Evolutionary conservation across 257 asterid genomes (phyloP).

Genomic region (Plantago ovata): DNA sequence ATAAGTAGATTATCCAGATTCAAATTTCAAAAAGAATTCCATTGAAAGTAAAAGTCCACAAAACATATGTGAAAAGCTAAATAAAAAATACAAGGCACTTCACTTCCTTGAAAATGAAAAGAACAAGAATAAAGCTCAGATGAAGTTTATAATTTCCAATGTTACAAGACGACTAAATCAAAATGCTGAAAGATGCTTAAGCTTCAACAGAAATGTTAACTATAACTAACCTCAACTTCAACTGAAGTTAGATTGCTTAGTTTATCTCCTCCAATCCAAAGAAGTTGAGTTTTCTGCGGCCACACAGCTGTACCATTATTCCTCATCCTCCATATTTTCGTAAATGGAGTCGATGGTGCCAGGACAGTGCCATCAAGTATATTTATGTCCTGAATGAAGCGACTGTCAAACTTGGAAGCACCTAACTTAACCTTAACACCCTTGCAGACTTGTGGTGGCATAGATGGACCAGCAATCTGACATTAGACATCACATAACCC

Average conservation of each 20-base stretch:
- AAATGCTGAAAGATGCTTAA: too few relatives aligned
- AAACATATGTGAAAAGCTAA: neutral
- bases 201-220: too few relatives aligned
- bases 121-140: neutral
- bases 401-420: constrained; percentile 58
- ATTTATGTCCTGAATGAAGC: constrained; percentile 75
- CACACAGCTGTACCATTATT: constrained; percentile 72
- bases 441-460: constrained; percentile 35
- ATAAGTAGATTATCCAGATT: neutral
- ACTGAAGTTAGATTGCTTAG: constrained; percentile 43
- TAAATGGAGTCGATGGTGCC: constrained; percentile 71
- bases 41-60: neutral
- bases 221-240: constrained; percentile 54
- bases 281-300: constrained; percentile 78
- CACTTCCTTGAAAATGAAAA: neutral
- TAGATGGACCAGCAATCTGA: constrained; percentile 30
- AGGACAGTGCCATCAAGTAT: constrained; percentile 75
- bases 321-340: constrained; percentile 97
- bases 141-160: neutral
- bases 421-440: constrained; percentile 32
- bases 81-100: constrained; percentile 4
- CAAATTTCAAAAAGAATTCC: neutral
- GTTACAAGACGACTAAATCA: too few relatives aligned
- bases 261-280: constrained; percentile 91
- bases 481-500: constrained; percentile 3